phyloP scores from a whole-genome alignment of 805 yeast genomes.

The Pichia cabralensis region DNA sequence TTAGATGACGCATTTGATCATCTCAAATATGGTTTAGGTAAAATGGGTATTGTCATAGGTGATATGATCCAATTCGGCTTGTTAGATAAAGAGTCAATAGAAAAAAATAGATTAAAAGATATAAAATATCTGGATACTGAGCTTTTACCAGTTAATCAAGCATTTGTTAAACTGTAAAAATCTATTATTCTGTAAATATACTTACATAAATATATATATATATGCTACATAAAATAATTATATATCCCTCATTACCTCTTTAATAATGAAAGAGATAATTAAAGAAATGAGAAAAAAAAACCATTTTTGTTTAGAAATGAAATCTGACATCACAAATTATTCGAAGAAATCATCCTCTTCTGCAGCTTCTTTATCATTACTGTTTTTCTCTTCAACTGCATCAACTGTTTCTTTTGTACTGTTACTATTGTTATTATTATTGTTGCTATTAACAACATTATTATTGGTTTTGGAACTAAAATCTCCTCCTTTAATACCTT shows the following conservation, averaged over 20 bases:
- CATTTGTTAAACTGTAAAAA: too few relatives aligned
- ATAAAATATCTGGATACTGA: constrained; percentile 35
- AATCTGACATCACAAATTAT: too few relatives aligned
- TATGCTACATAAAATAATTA: too few relatives aligned
- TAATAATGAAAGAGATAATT: too few relatives aligned
- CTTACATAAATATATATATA: too few relatives aligned
- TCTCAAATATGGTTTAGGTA: constrained; percentile 63
- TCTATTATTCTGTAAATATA: too few relatives aligned
- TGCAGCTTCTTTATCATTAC: constrained; percentile 8
- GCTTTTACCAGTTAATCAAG: constrained; percentile 18
- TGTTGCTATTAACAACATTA: constrained; percentile 11
- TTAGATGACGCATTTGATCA: constrained; percentile 66
- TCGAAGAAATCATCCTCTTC: constrained; percentile 29
- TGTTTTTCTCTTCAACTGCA: constrained; percentile 5
- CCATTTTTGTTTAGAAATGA: too few relatives aligned
- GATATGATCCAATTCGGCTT: constrained; percentile 61
- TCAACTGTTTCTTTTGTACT: constrained; percentile 9
- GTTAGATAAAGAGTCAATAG: constrained; percentile 24
- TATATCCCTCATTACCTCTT: too few relatives aligned
- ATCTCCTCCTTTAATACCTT: constrained; percentile 29
- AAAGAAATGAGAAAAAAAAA: too few relatives aligned
- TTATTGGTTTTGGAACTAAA: constrained; percentile 8
- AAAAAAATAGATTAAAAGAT: constrained; percentile 23
- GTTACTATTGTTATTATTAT: constrained; percentile 6
- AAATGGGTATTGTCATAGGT: constrained; percentile 62